Conservation (phyloP, 768 basidiomycete genomes). For the Clitopilus hobsonii region DNA sequence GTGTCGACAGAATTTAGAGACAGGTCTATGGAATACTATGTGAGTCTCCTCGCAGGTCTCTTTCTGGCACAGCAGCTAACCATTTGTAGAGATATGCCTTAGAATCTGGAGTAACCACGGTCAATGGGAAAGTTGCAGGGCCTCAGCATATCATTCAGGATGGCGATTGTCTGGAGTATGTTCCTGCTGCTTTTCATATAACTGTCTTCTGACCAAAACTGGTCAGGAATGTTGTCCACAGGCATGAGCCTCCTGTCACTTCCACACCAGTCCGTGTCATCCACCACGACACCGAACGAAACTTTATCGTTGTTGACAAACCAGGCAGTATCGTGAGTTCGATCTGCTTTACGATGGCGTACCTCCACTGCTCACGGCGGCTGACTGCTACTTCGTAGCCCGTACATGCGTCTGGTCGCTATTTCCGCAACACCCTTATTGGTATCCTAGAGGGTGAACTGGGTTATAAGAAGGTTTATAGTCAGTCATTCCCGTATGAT, state of each 20-base stretch:
- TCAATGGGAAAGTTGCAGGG: constrained; percentile 85
- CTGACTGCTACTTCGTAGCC: constrained; percentile 45
- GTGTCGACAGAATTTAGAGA: constrained; percentile 94
- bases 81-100: constrained; percentile 47
- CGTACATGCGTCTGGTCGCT: constrained; percentile 89
- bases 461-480: constrained; percentile 75
- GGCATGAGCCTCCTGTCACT: constrained; percentile 96
- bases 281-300: constrained; percentile 68
- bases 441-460: constrained; percentile 85
- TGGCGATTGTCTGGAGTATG: constrained; percentile 88
- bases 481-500: constrained; percentile 42
- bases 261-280: constrained; percentile 78
- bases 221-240: constrained; percentile 81
- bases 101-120: constrained; percentile 91
- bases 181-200: constrained; percentile 16
- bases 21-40: constrained; percentile 93
- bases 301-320: constrained; percentile 93
- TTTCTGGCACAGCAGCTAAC: not conserved
- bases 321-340: constrained; percentile 90
- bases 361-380: constrained; percentile 4
- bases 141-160: constrained; percentile 77
- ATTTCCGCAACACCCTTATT: constrained; percentile 81
- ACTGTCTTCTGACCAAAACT: constrained; percentile 1
- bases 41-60: constrained; percentile 34
- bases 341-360: constrained; percentile 10